phyloP scores from a whole-genome alignment of 1,139 yeast species.

The Geotrichum histeridarum region DNA sequence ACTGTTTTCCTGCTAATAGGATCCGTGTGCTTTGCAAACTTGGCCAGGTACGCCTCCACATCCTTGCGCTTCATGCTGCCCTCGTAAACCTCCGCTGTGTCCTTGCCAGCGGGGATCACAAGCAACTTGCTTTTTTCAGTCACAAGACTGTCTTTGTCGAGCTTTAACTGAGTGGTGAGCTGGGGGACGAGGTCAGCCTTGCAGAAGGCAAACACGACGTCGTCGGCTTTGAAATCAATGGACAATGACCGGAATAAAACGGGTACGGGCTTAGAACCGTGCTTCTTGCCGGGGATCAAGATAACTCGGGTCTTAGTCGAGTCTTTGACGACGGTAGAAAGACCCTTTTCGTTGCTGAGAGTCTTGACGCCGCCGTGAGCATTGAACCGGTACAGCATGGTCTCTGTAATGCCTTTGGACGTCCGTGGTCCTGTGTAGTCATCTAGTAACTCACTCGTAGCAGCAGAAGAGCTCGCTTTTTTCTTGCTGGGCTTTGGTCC shows the following conservation, averaged over 20 bases:
- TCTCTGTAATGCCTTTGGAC: conserved; percentile 54
- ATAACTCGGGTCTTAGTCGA: conserved; percentile 27
- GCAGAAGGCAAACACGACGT: conserved; percentile 42
- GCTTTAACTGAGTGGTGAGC: not conserved
- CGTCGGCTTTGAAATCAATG: conserved; percentile 53
- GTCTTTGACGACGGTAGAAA: conserved; percentile 18
- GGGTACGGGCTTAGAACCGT: conserved; percentile 40
- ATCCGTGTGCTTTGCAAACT: conserved; percentile 23
- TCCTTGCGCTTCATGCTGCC: conserved; percentile 32
- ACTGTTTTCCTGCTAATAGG: conserved; percentile 20
- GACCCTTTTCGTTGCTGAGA: conserved; percentile 11
- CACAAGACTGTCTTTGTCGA: not conserved
- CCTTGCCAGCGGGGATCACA: conserved; percentile 29
- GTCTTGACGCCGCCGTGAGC: conserved; percentile 10
- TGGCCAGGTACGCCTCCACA: conserved; percentile 32
- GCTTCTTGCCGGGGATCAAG: conserved; percentile 28
- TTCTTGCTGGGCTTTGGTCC: conserved; percentile 44
- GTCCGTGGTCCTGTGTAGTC: conserved; percentile 66
- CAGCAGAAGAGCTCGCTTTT: conserved; percentile 20
- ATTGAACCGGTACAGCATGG: conserved; percentile 10
- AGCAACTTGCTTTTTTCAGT: conserved; percentile 25
- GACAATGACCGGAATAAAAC: conserved; percentile 70
- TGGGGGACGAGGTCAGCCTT: conserved; percentile 25
- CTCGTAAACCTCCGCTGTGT: conserved; percentile 25
- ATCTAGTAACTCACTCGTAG: conserved; percentile 48